These are phyloP conservation scores for Vitis hybrid DNA, from an alignment of 177 flowering plant genomes.

Conservation along the genomic window DNA sequence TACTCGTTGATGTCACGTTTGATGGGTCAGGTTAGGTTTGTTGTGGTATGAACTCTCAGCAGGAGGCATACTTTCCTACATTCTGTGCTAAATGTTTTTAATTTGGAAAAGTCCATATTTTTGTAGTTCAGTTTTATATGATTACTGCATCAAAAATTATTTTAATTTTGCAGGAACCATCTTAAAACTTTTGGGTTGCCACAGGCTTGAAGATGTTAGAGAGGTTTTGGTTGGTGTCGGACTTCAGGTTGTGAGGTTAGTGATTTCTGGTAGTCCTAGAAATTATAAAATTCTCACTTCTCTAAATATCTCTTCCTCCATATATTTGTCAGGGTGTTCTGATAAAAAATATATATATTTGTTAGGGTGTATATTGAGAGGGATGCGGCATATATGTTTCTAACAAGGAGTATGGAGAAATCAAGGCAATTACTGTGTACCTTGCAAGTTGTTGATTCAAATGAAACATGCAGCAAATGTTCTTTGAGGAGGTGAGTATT, in stretches of 20 bases:
- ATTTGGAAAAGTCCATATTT: neutral
- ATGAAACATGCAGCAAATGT: constrained; percentile 19
- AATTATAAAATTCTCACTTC: constrained; percentile 3
- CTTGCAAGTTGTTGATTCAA: constrained; percentile 34
- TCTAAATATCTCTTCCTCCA: neutral
- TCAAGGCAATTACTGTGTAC: constrained; percentile 46
- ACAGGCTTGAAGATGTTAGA: constrained; percentile 53
- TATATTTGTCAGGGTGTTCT: neutral
- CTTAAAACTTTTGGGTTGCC: constrained; percentile 42
- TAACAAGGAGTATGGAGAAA: constrained; percentile 58
- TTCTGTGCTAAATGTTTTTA: neutral
- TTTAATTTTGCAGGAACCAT: constrained; percentile 34
- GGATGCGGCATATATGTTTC: constrained; percentile 43
- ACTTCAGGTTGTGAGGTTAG: constrained; percentile 73
- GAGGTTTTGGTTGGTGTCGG: constrained; percentile 64
- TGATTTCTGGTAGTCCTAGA: constrained; percentile 12
- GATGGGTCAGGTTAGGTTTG: constrained; percentile 60
- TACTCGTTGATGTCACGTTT: constrained; percentile 26
- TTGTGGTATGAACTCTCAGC: constrained; percentile 24
- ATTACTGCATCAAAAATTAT: constrained; percentile 2
- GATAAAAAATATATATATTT: neutral
- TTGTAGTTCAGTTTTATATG: neutral
- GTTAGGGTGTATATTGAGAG: constrained; percentile 45
- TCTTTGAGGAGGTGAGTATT: constrained; percentile 46
- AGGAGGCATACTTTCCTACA: neutral